phyloP scores from a whole-genome alignment of 345 rosid species.

The Erucastrum elatum region DNA sequence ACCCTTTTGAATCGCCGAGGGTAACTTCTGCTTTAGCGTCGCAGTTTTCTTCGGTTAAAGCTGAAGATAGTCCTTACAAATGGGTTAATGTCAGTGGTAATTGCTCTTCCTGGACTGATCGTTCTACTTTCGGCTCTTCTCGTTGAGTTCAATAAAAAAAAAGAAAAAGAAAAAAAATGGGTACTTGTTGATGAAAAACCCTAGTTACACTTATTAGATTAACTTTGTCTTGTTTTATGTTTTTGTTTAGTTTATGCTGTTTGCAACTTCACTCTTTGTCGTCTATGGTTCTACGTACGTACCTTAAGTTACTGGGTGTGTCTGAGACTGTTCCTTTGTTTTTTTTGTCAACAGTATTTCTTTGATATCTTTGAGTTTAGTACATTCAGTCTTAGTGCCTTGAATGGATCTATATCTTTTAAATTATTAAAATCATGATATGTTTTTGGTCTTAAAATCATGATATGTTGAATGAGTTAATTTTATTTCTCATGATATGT shows the following conservation, averaged over 20 bases:
- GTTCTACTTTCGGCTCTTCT: constrained; percentile 37
- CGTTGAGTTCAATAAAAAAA: constrained; percentile 23
- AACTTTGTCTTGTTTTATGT: constrained; percentile 14
- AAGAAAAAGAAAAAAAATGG: not conserved
- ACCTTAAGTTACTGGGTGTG: constrained; percentile 18
- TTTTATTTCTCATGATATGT: not conserved
- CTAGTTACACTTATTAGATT: constrained; percentile 32
- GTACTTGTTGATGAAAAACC: constrained; percentile 17
- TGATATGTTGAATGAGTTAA: constrained; percentile 2
- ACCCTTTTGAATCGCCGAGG: constrained; percentile 35
- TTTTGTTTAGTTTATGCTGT: constrained; percentile 21
- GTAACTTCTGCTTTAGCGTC: constrained; percentile 37
- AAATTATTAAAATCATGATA: not conserved
- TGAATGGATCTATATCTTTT: constrained; percentile 2
- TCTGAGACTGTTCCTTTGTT: constrained; percentile 27
- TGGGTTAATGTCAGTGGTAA: constrained; percentile 40
- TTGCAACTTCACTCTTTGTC: constrained; percentile 1
- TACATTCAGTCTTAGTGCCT: constrained; percentile 2
- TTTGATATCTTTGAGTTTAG: constrained; percentile 17
- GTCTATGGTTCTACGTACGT: constrained; percentile 10
- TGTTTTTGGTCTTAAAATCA: not conserved
- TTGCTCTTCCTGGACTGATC: constrained; percentile 40
- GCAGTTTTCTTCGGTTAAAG: constrained; percentile 39
- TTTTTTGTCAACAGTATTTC: constrained; percentile 2
- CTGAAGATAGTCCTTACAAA: constrained; percentile 42